Percentiles rank a stretch among this genome's conserved stretches.
These are phyloP conservation scores for Darksidea phi DNA, from an alignment of 495 filamentous ascomycete species.

Conservation along the genomic window DNA sequence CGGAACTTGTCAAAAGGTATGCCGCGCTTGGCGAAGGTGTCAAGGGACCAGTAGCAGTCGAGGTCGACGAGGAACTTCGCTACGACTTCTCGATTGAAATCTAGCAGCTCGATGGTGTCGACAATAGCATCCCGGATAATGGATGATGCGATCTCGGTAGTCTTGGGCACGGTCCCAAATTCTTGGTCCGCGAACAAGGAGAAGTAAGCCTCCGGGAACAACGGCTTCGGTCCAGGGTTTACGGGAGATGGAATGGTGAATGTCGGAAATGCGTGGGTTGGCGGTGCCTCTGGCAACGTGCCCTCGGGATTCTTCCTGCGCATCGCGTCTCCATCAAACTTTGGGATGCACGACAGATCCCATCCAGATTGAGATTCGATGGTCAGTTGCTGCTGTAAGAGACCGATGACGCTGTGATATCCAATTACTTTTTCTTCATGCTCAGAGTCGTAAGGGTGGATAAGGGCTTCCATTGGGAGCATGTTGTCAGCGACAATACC, in stretches of 20 bases:
- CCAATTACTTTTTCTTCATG: slow-evolving; percentile 53
- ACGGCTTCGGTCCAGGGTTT: slow-evolving; percentile 64
- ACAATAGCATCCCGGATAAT: slow-evolving; percentile 81
- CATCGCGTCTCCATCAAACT: slow-evolving; percentile 66
- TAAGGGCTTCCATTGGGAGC: slow-evolving; percentile 75
- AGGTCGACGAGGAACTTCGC: slow-evolving; percentile 90
- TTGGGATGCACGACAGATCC: slow-evolving; percentile 77
- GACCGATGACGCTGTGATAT: slow-evolving; percentile 69
- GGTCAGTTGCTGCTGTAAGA: slow-evolving; percentile 84
- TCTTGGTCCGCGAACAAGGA: slow-evolving; percentile 90
- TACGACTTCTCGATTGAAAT: slow-evolving; percentile 84
- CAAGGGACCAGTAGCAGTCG: slow-evolving; percentile 86
- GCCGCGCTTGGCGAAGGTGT: slow-evolving; percentile 87
- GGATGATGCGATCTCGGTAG: slow-evolving; percentile 70
- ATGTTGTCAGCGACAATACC: slow-evolving; percentile 84
- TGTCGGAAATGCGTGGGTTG: slow-evolving; percentile 72
- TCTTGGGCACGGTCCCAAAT: slow-evolving; percentile 83
- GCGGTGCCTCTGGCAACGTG: slow-evolving; percentile 5
- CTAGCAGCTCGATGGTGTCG: slow-evolving; percentile 90
- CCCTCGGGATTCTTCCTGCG: slow-evolving; percentile 28
- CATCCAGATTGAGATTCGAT: slow-evolving; percentile 66
- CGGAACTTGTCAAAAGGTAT: slow-evolving; percentile 86
- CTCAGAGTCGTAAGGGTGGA: slow-evolving; percentile 70
- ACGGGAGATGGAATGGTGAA: slow-evolving; percentile 74
- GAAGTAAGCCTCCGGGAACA: slow-evolving; percentile 91